These are phyloP conservation scores for Phyllosticta citrichinensis DNA, from an alignment of 2,329 filamentous ascomycete genomes.

Conservation along the genomic window DNA sequence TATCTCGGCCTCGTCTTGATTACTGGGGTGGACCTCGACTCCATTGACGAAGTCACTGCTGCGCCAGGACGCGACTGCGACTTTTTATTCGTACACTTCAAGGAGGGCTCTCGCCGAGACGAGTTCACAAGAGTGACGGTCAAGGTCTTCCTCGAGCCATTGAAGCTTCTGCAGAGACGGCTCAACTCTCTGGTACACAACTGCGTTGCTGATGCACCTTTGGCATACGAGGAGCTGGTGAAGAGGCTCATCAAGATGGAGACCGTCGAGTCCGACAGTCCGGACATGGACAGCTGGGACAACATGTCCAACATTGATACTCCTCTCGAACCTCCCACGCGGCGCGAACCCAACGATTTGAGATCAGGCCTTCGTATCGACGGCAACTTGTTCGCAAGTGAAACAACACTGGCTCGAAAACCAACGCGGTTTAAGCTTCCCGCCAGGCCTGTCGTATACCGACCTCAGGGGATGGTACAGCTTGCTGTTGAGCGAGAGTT, in stretches of 20 bases:
- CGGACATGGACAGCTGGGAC: slow-evolving; percentile 85
- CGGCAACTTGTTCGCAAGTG: slow-evolving; percentile 45
- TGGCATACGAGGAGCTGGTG: slow-evolving; percentile 59
- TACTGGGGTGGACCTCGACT: slow-evolving; percentile 63
- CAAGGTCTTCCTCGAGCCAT: slow-evolving; percentile 85
- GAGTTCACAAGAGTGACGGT: slow-evolving; percentile 69
- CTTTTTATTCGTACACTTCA: slow-evolving; percentile 77
- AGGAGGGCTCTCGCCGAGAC: slow-evolving; percentile 47
- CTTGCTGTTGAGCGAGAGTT: slow-evolving; percentile 72
- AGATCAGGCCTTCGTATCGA: slow-evolving; percentile 52
- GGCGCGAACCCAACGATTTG: slow-evolving; percentile 23
- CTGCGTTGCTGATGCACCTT: slow-evolving; percentile 59
- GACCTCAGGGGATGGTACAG: slow-evolving; percentile 69
- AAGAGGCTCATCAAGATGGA: slow-evolving; percentile 67
- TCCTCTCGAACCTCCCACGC: slow-evolving; percentile 43
- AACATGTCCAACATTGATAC: slow-evolving; percentile 53
- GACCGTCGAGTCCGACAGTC: slow-evolving; percentile 49
- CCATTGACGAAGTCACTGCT: slow-evolving; percentile 79
- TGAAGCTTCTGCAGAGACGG: slow-evolving; percentile 70
- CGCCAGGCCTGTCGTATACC: slow-evolving; percentile 68
- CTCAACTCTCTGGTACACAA: slow-evolving; percentile 80
- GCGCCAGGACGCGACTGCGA: slow-evolving; percentile 87
- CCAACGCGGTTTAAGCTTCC: slow-evolving; percentile 72
- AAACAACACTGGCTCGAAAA: slow-evolving; percentile 27
- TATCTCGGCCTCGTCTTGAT: slow-evolving; percentile 85